Conservation (phyloP, 2,329 filamentous ascomycete species). For the Aureobasidium pullulans region DNA sequence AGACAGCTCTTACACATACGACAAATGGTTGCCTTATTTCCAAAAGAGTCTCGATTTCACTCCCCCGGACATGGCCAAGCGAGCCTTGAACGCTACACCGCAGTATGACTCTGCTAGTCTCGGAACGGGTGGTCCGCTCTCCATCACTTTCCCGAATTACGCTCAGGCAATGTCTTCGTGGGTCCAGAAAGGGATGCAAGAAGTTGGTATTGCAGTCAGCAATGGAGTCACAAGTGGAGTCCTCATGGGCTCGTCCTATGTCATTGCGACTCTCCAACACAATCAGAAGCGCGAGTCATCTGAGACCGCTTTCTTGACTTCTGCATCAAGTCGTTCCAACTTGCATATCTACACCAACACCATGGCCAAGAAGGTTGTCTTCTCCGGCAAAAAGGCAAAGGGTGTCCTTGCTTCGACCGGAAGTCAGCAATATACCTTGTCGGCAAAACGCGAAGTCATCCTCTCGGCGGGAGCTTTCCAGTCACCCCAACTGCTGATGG, state of each 20-base stretch:
- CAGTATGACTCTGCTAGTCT: constrained; percentile 21
- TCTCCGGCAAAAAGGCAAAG: constrained; percentile 21
- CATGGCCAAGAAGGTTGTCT: constrained; percentile 27
- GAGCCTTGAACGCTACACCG: constrained; percentile 22
- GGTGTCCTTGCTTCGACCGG: constrained; percentile 24
- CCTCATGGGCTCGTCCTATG: constrained; percentile 17
- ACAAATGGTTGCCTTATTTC: constrained; percentile 22
- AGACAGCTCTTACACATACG: constrained; percentile 26
- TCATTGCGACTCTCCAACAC: constrained; percentile 21
- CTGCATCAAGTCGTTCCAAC: constrained; percentile 16
- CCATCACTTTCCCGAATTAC: constrained; percentile 26
- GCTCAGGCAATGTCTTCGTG: constrained; percentile 25
- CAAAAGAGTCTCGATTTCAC: constrained; percentile 19
- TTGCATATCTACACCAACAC: constrained; percentile 22
- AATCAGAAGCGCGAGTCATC: constrained; percentile 20
- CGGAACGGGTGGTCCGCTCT: constrained; percentile 21
- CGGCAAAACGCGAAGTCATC: constrained; percentile 31
- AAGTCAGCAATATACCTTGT: constrained; percentile 29
- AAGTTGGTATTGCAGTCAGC: constrained; percentile 23
- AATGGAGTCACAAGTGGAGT: constrained; percentile 24
- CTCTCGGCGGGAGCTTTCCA: constrained; percentile 24
- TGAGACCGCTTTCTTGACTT: constrained; percentile 23
- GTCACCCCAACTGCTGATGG: too few species aligned
- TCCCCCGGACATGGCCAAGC: constrained; percentile 18
- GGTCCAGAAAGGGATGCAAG: constrained; percentile 21